Evolutionary conservation across 1,284 basidiomycete genomes (phyloP), one percentile per base, ranked within the genome.

Genomic region (Agroathelia rolfsii): DNA sequence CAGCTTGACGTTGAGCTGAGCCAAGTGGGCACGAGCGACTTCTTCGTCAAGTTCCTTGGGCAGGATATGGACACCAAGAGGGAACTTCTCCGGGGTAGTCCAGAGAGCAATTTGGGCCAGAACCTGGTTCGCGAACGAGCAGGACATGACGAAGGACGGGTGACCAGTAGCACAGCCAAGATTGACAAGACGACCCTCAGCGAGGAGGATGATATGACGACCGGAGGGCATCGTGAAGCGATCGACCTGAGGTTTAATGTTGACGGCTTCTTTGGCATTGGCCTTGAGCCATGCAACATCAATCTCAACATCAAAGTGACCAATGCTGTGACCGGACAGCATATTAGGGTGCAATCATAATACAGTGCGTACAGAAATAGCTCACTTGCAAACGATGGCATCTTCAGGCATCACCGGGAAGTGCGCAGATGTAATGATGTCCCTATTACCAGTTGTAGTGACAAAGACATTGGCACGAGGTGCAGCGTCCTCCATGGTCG

Each of bases 201-300:
- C 94, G 42, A 99, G 87, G 37, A 99, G 81, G 63, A 99, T 85
- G 65, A 99, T 66, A 70, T 97, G 94, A 43, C 88, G 85, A 39
- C 90, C 92, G 37, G 64, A 76, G 39, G 79, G 48, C 81, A 94
- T 89, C 51, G 89, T 95, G 77, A 69, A 98, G 48, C 94, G 87
- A 67, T 99, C 94, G 36, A 99, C 95, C 68, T 99, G 94, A 49
- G 94, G 95, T 74, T 99, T 99, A 69, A 99, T 73, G 70, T 98
- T 96, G 57, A 82, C 70, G 44, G 64, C 74, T 41, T 78, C 69
- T 54, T 72, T 79, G 46, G 95, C 92, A 56, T 92, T 94, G 45
- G 73, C 69, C 78, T 97, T 98, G 58, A 99, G 70, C 92, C 94
- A 97, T 21, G 93, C 92, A 46, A 98, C 93, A 53, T 98, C 94